Base-by-base conservation (phyloP, 78 protist genomes). In the Monocercomonoides exilis region DNA sequence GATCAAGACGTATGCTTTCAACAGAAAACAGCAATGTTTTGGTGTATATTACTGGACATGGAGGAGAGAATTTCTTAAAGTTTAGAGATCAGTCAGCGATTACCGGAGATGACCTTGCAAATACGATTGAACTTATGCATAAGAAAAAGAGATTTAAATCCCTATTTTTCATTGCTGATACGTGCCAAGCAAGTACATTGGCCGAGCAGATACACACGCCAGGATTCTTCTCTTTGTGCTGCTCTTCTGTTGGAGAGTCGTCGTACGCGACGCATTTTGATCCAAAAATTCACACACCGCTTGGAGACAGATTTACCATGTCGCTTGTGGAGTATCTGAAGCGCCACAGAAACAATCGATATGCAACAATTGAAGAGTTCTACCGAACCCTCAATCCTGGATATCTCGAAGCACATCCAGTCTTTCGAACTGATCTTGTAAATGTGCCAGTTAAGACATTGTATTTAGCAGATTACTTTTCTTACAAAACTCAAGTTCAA, bases 41-140 rank as follows among this genome's bases (percentile, higher is more conserved):
- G 29, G 11, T 79, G 41, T 79, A 79, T 32, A 32, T 79, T 29
- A 79, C 82, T n/a, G 82, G 82, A 11, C 82, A 79, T 32, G 82
- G 82, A n/a, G 82, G 82, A 6, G 82, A 79, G 33, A 11, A 79
- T 11, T 79, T 79, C 82, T 35, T 79, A 11, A 79, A 79, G 33
- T 79, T 79, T 35, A 11, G 33, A 34, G 82, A 79, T 35, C 5
- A 79, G 33, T 32, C 21, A 6, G 5, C 21, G 33, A 5, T 79
- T 11, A 11, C 21, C 21, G 82, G 44, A 5, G 5, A 32, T 32
- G 82, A 79, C 82, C 33, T 79, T 11, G 82, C 82, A 11, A 34
- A n/a, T n/a, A 11, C 82, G 6, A 34, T 79, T 11, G 82, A 79
- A 5, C 5, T 34, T 35, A 79, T 79, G 82, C 21, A 34, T 35